Conservation (phyloP, 1,284 basidiomycete genomes). For the Rhodotorula sp. region DNA sequence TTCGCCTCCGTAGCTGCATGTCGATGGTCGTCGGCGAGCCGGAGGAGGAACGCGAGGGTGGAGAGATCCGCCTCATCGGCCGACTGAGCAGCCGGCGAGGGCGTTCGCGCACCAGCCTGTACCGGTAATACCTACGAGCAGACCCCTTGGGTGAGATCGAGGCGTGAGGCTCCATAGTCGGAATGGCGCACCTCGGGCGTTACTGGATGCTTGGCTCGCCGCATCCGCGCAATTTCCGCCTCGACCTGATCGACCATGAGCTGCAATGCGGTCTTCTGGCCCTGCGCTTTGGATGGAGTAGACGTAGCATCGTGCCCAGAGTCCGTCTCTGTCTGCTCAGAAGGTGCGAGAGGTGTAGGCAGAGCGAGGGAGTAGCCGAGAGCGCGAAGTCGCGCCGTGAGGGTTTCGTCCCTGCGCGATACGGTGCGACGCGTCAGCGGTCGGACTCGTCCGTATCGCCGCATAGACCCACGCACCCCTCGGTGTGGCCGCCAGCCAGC, state of each 20-base stretch:
- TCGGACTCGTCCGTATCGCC: not conserved
- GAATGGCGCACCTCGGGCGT: not conserved
- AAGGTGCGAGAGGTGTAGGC: not conserved
- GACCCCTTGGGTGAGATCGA: not conserved
- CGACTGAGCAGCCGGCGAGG: not conserved
- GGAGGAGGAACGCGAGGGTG: not conserved
- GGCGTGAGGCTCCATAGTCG: not conserved
- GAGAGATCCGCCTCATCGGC: no score
- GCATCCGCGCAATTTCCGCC: not conserved
- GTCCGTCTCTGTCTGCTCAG: no score
- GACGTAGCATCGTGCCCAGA: no score
- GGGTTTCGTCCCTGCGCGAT: not conserved
- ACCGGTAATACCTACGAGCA: not conserved
- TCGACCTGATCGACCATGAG: not conserved
- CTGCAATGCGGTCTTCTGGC: not conserved
- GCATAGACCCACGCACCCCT: not conserved
- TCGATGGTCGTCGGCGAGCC: not conserved
- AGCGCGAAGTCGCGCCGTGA: not conserved
- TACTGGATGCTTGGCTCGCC: not conserved
- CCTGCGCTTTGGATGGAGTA: no score
- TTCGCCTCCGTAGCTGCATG: not conserved
- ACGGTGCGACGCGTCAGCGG: not conserved
- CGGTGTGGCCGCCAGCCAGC: not conserved
- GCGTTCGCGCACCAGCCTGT: not conserved
- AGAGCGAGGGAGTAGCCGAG: conserved; percentile 12